Percentiles rank a stretch among this genome's conserved stretches.
These are phyloP conservation scores for Penicillium desertorum DNA, from an alignment of 495 filamentous ascomycete genomes.

Conservation along the genomic window DNA sequence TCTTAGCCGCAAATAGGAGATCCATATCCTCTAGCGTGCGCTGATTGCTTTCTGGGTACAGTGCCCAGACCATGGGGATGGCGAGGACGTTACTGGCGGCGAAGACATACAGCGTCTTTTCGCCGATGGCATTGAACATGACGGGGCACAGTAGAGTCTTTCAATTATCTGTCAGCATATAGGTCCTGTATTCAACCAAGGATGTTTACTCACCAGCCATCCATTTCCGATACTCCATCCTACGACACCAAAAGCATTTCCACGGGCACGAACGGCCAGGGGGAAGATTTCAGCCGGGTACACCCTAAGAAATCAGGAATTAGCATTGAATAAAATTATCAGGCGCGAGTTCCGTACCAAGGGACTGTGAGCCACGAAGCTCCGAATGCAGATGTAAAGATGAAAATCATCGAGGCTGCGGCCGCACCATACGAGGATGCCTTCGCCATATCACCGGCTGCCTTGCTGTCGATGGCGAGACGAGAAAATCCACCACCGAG, in stretches of 20 bases:
- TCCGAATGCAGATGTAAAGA: conserved; percentile 68
- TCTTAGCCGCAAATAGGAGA: conserved; percentile 60
- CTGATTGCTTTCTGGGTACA: conserved; percentile 68
- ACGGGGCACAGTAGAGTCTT: conserved; percentile 61
- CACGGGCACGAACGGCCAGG: conserved; percentile 63
- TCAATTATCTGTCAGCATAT: not conserved
- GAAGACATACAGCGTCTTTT: conserved; percentile 69
- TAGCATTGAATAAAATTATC: not conserved
- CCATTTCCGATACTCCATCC: conserved; percentile 74
- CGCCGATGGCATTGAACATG: conserved; percentile 60
- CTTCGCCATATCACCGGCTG: conserved; percentile 40
- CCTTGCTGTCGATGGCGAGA: conserved; percentile 51
- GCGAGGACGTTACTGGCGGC: conserved; percentile 60
- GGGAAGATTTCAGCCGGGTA: conserved; percentile 75
- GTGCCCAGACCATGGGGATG: conserved; percentile 66
- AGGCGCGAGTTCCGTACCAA: conserved; percentile 28
- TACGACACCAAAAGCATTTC: conserved; percentile 73
- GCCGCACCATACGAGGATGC: conserved; percentile 59
- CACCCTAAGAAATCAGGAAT: conserved; percentile 30
- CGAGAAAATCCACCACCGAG: conserved; percentile 56
- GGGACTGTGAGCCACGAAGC: conserved; percentile 73
- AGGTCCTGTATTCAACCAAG: not conserved
- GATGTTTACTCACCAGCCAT: conserved; percentile 47
- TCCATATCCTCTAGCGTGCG: conserved; percentile 71
- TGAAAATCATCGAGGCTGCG: conserved; percentile 66